phyloP scores from a whole-genome alignment of 2,329 filamentous ascomycete genomes.

The Pseudogymnoascus pannorum region DNA sequence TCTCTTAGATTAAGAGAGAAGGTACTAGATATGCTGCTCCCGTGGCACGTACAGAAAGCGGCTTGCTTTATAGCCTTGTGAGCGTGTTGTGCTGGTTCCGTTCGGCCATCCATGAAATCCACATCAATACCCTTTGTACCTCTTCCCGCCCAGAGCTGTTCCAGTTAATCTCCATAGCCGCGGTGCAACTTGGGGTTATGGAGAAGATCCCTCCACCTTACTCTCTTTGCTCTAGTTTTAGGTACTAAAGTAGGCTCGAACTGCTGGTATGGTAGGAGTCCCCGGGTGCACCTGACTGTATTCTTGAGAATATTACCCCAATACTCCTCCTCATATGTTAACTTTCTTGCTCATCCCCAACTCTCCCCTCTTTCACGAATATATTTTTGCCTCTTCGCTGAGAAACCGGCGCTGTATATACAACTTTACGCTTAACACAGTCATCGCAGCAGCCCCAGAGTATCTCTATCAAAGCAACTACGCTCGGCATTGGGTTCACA shows the following conservation, averaged over 20 bases:
- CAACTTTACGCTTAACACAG: background rate
- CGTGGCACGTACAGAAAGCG: background rate
- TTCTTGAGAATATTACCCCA: conserved; percentile 4
- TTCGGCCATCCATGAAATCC: background rate
- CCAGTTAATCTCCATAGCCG: conserved; percentile 3
- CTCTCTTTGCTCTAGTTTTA: conserved; percentile 1
- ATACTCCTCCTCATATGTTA: background rate
- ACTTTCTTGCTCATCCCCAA: conserved; percentile 6
- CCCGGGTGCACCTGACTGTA: conserved; percentile 2
- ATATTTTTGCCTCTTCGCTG: conserved; percentile 2
- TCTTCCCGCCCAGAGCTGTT: conserved; percentile 4
- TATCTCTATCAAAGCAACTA: background rate
- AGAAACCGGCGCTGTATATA: conserved; percentile 6
- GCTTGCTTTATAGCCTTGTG: background rate
- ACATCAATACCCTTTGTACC: background rate
- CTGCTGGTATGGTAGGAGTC: background rate
- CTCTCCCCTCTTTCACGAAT: background rate
- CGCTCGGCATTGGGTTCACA: background rate
- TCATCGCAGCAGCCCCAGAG: background rate
- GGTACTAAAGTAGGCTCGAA: background rate
- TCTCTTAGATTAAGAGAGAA: background rate
- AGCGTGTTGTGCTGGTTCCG: background rate
- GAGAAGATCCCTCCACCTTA: conserved; percentile 8
- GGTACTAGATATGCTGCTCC: background rate
- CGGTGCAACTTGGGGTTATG: conserved; percentile 9